Conservation (phyloP, 495 filamentous ascomycete genomes). For the Penicillium atrosanguineum region DNA sequence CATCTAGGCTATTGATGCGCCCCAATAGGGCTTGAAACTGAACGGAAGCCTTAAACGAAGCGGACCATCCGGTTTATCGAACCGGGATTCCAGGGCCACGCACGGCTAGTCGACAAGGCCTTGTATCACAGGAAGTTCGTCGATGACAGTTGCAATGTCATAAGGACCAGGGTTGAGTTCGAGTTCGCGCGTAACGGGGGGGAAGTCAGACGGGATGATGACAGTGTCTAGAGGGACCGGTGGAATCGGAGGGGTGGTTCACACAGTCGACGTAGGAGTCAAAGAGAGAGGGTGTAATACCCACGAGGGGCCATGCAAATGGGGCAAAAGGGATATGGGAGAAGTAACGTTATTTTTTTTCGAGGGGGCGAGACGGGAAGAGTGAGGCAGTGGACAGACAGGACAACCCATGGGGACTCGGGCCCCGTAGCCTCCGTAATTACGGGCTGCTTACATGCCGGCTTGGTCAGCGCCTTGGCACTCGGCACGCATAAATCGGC, state of each 20-base stretch:
- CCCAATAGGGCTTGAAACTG: constrained; percentile 30
- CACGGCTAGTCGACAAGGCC: constrained; percentile 5
- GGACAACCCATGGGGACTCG: constrained; percentile 5
- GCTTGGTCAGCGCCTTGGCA: constrained; percentile 12
- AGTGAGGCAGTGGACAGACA: constrained; percentile 14
- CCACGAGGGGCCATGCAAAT: constrained; percentile 26
- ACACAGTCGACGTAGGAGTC: constrained; percentile 3
- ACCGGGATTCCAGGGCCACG: constrained; percentile 25
- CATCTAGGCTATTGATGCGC: constrained; percentile 37
- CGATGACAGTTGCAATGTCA: constrained; percentile 8
- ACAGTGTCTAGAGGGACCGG: neutral
- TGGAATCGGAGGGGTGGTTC: neutral
- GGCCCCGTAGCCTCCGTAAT: constrained; percentile 9
- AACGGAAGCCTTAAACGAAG: constrained; percentile 15
- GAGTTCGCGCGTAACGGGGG: neutral
- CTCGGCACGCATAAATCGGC: neutral
- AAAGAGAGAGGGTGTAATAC: constrained; percentile 12
- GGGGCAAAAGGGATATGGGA: constrained; percentile 12
- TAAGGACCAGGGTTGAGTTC: neutral
- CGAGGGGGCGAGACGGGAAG: constrained; percentile 9
- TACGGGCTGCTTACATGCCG: constrained; percentile 7
- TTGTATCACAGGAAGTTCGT: constrained; percentile 1
- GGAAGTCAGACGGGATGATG: neutral
- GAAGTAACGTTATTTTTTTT: constrained; percentile 9
- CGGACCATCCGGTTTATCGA: constrained; percentile 31